Evolutionary conservation across 2,329 filamentous ascomycete genomes (phyloP).

Genomic region (Sporothrix dimorphospora): DNA sequence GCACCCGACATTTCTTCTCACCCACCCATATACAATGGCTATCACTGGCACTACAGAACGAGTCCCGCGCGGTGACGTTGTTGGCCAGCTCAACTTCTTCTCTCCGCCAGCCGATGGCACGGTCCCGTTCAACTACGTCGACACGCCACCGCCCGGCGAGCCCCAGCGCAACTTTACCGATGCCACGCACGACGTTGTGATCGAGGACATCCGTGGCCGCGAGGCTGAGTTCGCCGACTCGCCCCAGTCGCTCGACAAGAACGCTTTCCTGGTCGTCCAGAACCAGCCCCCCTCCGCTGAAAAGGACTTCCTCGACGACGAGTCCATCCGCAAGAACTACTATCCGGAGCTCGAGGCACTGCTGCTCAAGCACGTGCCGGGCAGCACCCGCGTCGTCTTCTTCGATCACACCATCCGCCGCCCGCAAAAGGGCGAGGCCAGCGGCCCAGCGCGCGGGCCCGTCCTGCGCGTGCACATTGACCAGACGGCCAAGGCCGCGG

Average conservation of each 20-base stretch:
- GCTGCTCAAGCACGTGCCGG: conserved; percentile 68
- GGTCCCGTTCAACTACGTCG: conserved; percentile 68
- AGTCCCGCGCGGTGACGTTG: conserved; percentile 62
- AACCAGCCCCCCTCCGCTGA: conserved; percentile 60
- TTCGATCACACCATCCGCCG: conserved; percentile 92
- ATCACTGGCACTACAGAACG: conserved; percentile 42
- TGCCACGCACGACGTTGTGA: conserved; percentile 53
- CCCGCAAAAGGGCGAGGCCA: conserved; percentile 55
- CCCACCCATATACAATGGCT: conserved; percentile 12
- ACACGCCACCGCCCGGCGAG: conserved; percentile 61
- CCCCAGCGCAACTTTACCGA: conserved; percentile 68
- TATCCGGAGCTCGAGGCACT: conserved; percentile 82
- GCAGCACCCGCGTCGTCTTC: conserved; percentile 67
- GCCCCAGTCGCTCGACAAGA: conserved; percentile 40
- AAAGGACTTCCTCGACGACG: conserved; percentile 68
- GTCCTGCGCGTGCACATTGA: conserved; percentile 80
- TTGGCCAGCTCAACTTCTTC: conserved; percentile 68
- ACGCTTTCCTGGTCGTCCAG: conserved; percentile 69
- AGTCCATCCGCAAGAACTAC: conserved; percentile 70
- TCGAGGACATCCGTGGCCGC: conserved; percentile 74
- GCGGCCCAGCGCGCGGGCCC: conserved; percentile 56
- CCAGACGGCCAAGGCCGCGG: conserved; percentile 70
- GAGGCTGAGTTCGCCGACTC: conserved; percentile 49
- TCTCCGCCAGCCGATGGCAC: conserved; percentile 61
- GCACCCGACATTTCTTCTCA: not conserved